Evolutionary conservation across 2,329 filamentous ascomycete genomes (phyloP).

Genomic region (Phyllachora maydis): DNA sequence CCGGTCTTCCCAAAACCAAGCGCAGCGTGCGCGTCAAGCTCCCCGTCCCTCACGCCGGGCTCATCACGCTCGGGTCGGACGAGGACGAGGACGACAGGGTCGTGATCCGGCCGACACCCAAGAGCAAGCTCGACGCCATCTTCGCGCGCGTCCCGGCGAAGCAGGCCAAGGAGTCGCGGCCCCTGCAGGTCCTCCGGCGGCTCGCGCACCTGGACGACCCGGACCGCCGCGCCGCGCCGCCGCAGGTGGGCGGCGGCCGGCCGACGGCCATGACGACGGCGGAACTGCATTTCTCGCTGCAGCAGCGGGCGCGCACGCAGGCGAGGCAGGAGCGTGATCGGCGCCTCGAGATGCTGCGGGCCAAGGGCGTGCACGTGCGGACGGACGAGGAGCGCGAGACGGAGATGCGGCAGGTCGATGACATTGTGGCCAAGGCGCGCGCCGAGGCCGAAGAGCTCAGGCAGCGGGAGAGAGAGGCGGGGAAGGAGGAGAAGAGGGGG

Average conservation of each 20-base stretch:
- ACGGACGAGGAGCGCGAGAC: slow-evolving; percentile 73
- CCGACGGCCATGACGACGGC: slow-evolving; percentile 41
- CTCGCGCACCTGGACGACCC: slow-evolving; percentile 54
- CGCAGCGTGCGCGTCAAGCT: slow-evolving; percentile 30
- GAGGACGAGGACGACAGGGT: slow-evolving; percentile 39
- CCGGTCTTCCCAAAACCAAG: slow-evolving; percentile 10
- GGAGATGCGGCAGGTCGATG: slow-evolving; percentile 67
- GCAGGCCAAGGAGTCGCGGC: slow-evolving; percentile 38
- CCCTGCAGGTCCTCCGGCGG: slow-evolving; percentile 47
- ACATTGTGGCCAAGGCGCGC: slow-evolving; percentile 69
- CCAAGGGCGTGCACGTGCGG: slow-evolving; percentile 63
- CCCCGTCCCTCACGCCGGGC: slow-evolving; percentile 16
- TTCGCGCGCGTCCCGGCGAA: slow-evolving; percentile 49
- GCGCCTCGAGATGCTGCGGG: slow-evolving; percentile 54
- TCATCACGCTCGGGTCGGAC: slow-evolving; percentile 17
- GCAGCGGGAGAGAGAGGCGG: slow-evolving; percentile 52
- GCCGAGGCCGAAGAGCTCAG: slow-evolving; percentile 63
- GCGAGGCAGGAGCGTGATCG: slow-evolving; percentile 59
- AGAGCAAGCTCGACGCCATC: slow-evolving; percentile 34
- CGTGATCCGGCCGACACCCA: slow-evolving; percentile 24
- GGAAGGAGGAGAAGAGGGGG: slow-evolving; percentile 39
- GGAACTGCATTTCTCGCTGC: slow-evolving; percentile 48
- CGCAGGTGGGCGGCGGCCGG: slow-evolving; percentile 10
- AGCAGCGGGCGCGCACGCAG: slow-evolving; percentile 58
- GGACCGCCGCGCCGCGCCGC: slow-evolving; percentile 23